Evolutionary conservation across 768 basidiomycete genomes (phyloP), one percentile per base, ranked within the genome.

Genomic region (Kwoniella sp.): DNA sequence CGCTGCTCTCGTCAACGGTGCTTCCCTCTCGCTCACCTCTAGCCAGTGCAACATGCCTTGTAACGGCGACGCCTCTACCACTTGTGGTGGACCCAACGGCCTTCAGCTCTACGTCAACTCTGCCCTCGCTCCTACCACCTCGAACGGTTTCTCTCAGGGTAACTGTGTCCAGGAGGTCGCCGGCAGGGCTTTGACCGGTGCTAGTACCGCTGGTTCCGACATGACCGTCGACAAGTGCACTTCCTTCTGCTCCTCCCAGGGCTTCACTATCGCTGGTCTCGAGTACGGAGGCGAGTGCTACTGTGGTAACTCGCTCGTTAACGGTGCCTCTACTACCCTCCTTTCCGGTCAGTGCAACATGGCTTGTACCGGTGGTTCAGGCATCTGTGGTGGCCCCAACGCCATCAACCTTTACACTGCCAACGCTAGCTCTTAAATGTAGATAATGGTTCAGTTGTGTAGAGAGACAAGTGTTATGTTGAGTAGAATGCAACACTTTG

Each of bases 101-200:
- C 25, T 68, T 17, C 56, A 58, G 33, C 24, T 68, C 22, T 68
- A 59, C 59, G 27, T 25, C 26, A 64, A 63, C 58, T 58, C 62
- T 3, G 48, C 63, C 21, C 27, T 55, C 13, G 50, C 64, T n/a
- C 36, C 46, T 7, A 52, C 56, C 29, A 60, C 21, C 7, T 58
- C 61, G 44, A 70, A 70, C 53, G 58, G 59, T 15, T 67, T 60
- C 55, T 26, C 53, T 15, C 17, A 49, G 13, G 19, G 52, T 30
- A 68, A 59, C 8, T 72, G 71, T 55, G 64, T 75, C 48, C 64
- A 70, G 49, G 74, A 71, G 25, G 65, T 70, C 19, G 36, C 36
- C 19, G 74, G 74, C 36, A 67, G 77, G 33, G 77, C 77, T 47
- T 61, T 78, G n/a, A 64, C 67, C 33, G 71, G 69, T 24, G 62